These are phyloP conservation scores for Nemania abortiva DNA, from an alignment of 2,329 filamentous ascomycete genomes.

Conservation along the genomic window DNA sequence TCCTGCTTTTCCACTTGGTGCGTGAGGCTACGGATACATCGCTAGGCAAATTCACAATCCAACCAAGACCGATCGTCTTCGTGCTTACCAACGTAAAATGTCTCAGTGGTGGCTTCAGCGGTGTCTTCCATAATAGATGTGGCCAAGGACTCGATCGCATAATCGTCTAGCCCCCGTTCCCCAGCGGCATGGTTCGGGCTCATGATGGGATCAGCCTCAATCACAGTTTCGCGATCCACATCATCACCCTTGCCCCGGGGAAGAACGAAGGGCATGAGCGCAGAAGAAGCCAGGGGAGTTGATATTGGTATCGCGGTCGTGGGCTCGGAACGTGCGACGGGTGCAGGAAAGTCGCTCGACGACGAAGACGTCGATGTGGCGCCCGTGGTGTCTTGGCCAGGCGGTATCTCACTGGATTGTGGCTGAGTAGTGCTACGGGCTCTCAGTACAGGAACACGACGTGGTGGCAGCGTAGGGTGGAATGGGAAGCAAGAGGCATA, in stretches of 20 bases:
- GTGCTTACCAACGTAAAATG: constrained; percentile 34
- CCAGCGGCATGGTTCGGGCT: background rate
- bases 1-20: background rate
- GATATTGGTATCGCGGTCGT: constrained; percentile 12
- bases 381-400: constrained; percentile 1
- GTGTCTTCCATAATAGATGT: constrained; percentile 35
- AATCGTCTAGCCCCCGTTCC: constrained; percentile 32
- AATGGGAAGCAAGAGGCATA: background rate
- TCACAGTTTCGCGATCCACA: constrained; percentile 7
- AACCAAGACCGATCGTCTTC: background rate
- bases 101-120: constrained; percentile 30
- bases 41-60: background rate
- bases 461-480: background rate
- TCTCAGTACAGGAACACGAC: background rate
- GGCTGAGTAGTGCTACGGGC: background rate
- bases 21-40: background rate
- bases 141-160: constrained; percentile 35
- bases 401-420: background rate
- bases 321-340: constrained; percentile 24
- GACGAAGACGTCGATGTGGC: constrained; percentile 26
- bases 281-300: constrained; percentile 18
- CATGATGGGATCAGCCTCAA: constrained; percentile 16
- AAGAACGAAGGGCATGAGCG: constrained; percentile 18
- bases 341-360: constrained; percentile 18
- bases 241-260: constrained; percentile 9